phyloP scores from a whole-genome alignment of 176 grass and related monocot genomes.

The Oryza glaberrima region DNA sequence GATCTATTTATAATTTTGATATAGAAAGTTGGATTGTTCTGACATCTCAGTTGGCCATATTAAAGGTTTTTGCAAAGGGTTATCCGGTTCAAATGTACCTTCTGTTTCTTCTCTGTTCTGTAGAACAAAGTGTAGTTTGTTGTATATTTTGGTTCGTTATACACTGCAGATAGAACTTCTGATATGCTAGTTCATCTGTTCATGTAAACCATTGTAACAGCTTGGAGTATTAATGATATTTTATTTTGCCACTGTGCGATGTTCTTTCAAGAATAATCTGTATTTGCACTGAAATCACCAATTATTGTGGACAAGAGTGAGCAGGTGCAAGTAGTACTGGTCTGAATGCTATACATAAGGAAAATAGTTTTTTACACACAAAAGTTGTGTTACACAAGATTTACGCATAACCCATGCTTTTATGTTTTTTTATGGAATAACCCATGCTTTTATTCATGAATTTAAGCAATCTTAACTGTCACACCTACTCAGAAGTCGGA shows the following conservation, averaged over 20 bases:
- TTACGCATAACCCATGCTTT: not conserved
- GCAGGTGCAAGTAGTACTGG: not conserved
- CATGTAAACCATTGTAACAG: not conserved
- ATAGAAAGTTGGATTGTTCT: not conserved
- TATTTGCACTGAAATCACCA: not conserved
- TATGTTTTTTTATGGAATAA: not conserved
- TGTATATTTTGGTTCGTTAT: not conserved
- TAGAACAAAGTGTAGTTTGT: not conserved
- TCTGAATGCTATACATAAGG: not conserved
- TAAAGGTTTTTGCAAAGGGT: conserved; percentile 7
- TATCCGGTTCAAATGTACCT: not conserved
- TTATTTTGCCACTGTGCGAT: not conserved
- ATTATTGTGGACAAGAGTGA: conserved; percentile 33
- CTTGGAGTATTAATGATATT: not conserved
- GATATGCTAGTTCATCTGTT: not conserved
- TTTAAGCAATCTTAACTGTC: not conserved
- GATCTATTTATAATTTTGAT: not conserved
- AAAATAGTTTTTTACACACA: conserved; percentile 12
- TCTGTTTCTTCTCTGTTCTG: not conserved
- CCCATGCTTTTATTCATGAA: not conserved
- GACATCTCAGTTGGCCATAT: not conserved
- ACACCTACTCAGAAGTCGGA: not conserved
- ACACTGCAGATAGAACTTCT: not conserved
- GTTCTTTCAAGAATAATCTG: not conserved
- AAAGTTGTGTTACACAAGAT: not conserved